Base-by-base conservation (phyloP, 257 asterid genomes). In the Salvia rosmarinus region DNA sequence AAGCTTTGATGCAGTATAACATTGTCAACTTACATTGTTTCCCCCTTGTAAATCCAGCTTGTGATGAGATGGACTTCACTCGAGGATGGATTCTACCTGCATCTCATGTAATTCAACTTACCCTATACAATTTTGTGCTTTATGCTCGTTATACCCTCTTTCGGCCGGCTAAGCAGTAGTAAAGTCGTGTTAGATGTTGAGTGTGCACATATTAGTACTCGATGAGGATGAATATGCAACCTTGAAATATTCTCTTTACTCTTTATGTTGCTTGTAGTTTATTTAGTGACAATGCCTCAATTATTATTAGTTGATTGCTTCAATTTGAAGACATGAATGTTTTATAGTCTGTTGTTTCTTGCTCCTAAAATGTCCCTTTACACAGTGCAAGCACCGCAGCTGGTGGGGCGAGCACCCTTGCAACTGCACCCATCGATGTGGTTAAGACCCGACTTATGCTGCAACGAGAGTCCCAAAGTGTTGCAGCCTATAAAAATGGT, bases 381-480 rank as follows among this genome's bases (percentile, higher is more conserved):
- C 81, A 44, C 79, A 94, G 98, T 71, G 87, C 98, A 63, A 94
- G 98, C 78, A 88, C 91, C 35, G 73, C 84, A 50, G 95, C 97
- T 40, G 98, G 98, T 44, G 74, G 77, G 0, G 85, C 85, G 77
- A 91, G 98, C 82, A 94, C 98, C 63, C 59, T 94, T 71, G 63
- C 87, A 75, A 90, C 98, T 57, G 88, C 98, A 34, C 98, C 98
- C 9, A 71, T 91, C 42, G 98, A 94, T 81, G 81, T 87, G 94
- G 87, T 94, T 37, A 94, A 91, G 86, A 94, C 98, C 60, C 91
- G 98, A 74, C 96, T 94, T 63, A 94, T 91, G 98, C 72, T 91
- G 90, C 98, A 94, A 74, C 78, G 86, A 67, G 95, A 94, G 75
- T 91, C 97, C 23, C 79, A 80, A 61, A 55, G 72, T 73, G 82